Conservation (phyloP, 306 rosid species). For the Quercus variabilis region DNA sequence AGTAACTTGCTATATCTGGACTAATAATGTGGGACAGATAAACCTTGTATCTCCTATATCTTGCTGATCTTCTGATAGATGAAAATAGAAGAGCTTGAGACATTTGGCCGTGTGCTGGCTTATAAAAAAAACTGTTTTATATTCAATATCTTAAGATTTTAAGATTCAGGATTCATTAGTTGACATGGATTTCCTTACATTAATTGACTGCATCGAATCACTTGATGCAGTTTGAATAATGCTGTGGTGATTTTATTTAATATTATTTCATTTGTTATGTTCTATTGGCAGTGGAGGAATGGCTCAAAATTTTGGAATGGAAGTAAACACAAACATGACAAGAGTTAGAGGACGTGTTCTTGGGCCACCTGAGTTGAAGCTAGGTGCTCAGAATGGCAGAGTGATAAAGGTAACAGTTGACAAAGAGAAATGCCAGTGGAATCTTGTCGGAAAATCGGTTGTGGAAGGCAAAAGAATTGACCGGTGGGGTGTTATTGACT, state of each 20-base stretch:
- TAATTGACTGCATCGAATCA: too few relatives aligned
- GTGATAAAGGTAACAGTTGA: conserved; percentile 38
- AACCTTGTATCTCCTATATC: neutral
- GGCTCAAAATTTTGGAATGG: conserved; percentile 56
- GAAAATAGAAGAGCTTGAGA: neutral
- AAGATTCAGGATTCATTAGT: neutral
- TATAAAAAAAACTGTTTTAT: neutral
- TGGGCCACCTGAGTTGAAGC: conserved; percentile 61
- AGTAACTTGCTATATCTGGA: neutral
- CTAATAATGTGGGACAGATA: neutral
- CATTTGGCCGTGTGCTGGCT: neutral
- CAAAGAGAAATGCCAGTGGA: conserved; percentile 66
- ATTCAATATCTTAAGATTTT: neutral
- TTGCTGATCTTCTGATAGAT: neutral
- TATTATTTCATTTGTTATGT: neutral
- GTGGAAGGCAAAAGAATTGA: conserved; percentile 58
- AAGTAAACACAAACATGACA: conserved; percentile 53
- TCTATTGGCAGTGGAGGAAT: conserved; percentile 49
- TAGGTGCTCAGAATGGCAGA: conserved; percentile 52
- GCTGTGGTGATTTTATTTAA: too few relatives aligned
- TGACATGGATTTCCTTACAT: neutral
- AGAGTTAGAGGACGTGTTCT: conserved; percentile 56
- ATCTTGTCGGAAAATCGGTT: conserved; percentile 52
- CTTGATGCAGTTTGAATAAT: neutral
- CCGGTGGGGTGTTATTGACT: conserved; percentile 62